Conservation (phyloP, 805 yeast genomes). For the Lachancea waltii region DNA sequence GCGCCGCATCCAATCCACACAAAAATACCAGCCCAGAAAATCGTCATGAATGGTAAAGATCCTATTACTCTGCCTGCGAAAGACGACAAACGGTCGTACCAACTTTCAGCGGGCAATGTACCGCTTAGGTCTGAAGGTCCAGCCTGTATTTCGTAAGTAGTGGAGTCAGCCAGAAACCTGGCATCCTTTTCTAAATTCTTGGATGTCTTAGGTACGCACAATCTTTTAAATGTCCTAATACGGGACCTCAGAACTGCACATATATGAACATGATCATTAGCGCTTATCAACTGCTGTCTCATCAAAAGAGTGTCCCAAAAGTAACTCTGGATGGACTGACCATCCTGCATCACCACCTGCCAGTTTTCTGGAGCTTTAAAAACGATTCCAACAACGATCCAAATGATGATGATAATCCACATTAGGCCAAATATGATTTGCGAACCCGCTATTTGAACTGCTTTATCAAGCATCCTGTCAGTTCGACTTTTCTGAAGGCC, state of each 20-base stretch:
- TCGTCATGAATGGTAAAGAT: constrained; percentile 27
- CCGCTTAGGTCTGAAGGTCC: constrained; percentile 10
- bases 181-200: not conserved
- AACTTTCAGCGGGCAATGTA: constrained; percentile 22
- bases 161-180: not conserved
- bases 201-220: constrained; percentile 8
- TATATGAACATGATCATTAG: constrained; percentile 25
- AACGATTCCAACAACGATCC: constrained; percentile 28
- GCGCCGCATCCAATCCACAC: constrained; percentile 37
- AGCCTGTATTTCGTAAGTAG: not conserved
- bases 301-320: constrained; percentile 37
- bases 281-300: constrained; percentile 34
- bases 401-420: constrained; percentile 24
- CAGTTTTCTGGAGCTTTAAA: constrained; percentile 31
- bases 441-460: constrained; percentile 27
- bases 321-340: constrained; percentile 36
- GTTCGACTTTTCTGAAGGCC: constrained; percentile 22
- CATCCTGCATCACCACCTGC: constrained; percentile 40
- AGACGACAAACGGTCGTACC: constrained; percentile 34
- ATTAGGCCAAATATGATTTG: constrained; percentile 24
- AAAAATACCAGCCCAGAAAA: constrained; percentile 36
- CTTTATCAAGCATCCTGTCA: constrained; percentile 21
- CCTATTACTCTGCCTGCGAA: constrained; percentile 27
- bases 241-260: constrained; percentile 29
- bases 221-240: constrained; percentile 18